Percentiles rank a stretch among this genome's conserved stretches.
These are phyloP conservation scores for Pyrenochaeta sp. DNA, from an alignment of 2,329 filamentous ascomycete genomes.

Conservation along the genomic window DNA sequence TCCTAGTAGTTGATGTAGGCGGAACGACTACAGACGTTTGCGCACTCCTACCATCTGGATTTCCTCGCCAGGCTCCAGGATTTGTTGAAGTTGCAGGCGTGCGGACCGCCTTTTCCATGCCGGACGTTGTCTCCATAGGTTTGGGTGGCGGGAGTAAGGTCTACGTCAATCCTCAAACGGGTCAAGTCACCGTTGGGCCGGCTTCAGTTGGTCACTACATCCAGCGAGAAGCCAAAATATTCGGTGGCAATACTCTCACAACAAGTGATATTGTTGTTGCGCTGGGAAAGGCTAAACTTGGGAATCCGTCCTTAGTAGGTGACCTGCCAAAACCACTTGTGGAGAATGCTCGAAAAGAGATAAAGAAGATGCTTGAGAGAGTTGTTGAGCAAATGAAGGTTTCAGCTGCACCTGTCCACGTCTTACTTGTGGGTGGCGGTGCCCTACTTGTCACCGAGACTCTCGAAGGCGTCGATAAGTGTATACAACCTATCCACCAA, in stretches of 20 bases:
- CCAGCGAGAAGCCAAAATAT: constrained; percentile 57
- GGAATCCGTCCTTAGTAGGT: constrained; percentile 12
- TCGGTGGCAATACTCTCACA: constrained; percentile 63
- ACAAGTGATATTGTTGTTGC: constrained; percentile 53
- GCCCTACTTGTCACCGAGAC: constrained; percentile 59
- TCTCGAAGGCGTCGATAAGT: constrained; percentile 59
- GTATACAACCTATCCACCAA: constrained; percentile 60
- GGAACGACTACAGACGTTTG: constrained; percentile 72
- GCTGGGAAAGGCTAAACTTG: constrained; percentile 29
- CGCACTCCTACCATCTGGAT: constrained; percentile 64
- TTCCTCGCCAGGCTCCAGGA: constrained; percentile 67
- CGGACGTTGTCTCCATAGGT: constrained; percentile 61
- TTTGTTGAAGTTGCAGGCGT: constrained; percentile 69
- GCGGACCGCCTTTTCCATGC: constrained; percentile 59
- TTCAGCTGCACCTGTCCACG: constrained; percentile 59
- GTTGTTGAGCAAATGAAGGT: constrained; percentile 66
- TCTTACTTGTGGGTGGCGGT: constrained; percentile 66
- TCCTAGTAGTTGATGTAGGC: constrained; percentile 67
- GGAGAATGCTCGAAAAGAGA: constrained; percentile 29
- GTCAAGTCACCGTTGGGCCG: constrained; percentile 57
- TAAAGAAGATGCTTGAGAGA: constrained; percentile 58
- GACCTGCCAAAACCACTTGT: background rate
- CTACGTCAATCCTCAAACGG: constrained; percentile 36
- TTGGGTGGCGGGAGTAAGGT: constrained; percentile 62
- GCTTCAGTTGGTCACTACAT: constrained; percentile 64